phyloP scores from a whole-genome alignment of 1,139 yeast genomes.

The Pichia sp. region DNA sequence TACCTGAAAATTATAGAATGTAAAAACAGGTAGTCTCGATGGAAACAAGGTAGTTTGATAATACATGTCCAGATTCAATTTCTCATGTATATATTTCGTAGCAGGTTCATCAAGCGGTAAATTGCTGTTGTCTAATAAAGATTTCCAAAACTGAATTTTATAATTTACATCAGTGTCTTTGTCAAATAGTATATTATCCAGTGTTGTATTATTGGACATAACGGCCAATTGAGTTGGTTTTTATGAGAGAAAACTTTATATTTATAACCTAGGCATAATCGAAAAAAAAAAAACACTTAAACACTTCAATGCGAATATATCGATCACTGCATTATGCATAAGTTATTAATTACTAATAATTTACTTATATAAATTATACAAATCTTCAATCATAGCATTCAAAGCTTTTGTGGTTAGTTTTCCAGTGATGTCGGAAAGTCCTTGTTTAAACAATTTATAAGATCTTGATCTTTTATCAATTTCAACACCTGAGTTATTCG shows the following conservation, averaged over 20 bases:
- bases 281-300: too few relatives aligned
- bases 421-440: not conserved
- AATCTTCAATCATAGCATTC: not conserved
- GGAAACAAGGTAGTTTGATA: constrained; percentile 3
- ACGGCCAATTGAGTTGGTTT: too few relatives aligned
- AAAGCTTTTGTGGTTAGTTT: not conserved
- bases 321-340: too few relatives aligned
- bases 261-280: too few relatives aligned
- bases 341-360: not conserved
- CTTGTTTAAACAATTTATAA: not conserved
- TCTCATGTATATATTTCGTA: not conserved
- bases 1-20: constrained; percentile 17
- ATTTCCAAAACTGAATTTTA: too few relatives aligned
- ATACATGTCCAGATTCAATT: not conserved
- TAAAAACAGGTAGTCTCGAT: constrained; percentile 5
- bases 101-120: too few relatives aligned
- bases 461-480: not conserved
- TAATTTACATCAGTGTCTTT: too few relatives aligned
- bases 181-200: too few relatives aligned
- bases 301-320: too few relatives aligned
- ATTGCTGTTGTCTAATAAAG: too few relatives aligned
- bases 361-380: not conserved
- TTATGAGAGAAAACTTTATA: too few relatives aligned
- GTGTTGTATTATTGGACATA: too few relatives aligned
- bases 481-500: not conserved